Conservation (phyloP, 129 eudicot genomes). For the Chrysanthemum lavandulifolium region DNA sequence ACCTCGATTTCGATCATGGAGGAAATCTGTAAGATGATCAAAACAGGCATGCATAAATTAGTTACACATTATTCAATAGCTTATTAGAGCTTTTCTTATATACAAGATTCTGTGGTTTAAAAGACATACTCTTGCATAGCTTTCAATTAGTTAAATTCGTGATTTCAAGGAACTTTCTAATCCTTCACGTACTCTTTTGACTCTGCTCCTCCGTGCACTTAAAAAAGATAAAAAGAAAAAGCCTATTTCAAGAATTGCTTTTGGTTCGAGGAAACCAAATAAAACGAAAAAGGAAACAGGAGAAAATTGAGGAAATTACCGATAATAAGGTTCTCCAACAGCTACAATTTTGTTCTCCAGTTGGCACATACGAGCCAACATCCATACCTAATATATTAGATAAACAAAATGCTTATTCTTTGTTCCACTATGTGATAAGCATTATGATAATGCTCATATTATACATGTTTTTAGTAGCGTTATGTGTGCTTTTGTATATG, state of each 20-base stretch:
- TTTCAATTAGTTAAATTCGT: constrained; percentile 83
- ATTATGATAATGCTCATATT: no score
- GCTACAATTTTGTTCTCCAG: constrained; percentile 95
- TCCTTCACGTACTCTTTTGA: constrained; percentile 86
- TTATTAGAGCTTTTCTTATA: not conserved
- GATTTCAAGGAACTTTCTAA: constrained; percentile 72
- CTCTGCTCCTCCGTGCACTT: constrained; percentile 83
- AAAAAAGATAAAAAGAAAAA: constrained; percentile 1
- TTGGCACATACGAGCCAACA: constrained; percentile 94
- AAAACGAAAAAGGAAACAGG: not conserved
- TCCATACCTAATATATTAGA: constrained; percentile 60
- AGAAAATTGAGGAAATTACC: constrained; percentile 41
- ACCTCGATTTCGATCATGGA: constrained; percentile 99
- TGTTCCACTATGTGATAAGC: not conserved
- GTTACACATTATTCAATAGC: constrained; percentile 4
- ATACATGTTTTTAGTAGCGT: no score
- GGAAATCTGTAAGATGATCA: constrained; percentile 61
- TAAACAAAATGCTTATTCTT: not conserved
- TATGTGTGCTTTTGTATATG: no score
- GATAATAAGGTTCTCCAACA: constrained; percentile 93
- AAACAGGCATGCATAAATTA: constrained; percentile 6
- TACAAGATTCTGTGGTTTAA: not conserved
- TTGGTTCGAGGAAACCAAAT: not conserved
- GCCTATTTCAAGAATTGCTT: constrained; percentile 1
- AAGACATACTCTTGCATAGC: constrained; percentile 87